Evolutionary conservation across 2,329 filamentous ascomycete genomes (phyloP), one percentile per base, ranked within the genome.

Genomic region (Raffaelea deltoideospora): DNA sequence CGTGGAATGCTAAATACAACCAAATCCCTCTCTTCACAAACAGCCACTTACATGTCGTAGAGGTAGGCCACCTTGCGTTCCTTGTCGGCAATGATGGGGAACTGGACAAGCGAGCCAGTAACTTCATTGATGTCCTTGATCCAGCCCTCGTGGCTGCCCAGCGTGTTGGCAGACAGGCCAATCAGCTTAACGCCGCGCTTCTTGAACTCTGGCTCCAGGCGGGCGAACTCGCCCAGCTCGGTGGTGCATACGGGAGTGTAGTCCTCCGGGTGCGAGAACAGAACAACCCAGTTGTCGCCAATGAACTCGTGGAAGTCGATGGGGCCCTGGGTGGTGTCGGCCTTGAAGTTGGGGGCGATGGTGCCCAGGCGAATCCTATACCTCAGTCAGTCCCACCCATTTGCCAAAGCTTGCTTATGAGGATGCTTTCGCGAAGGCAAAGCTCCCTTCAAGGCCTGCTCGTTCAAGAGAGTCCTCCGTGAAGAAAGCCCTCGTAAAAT

Each of bases 241-340:
- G 58, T 95, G 45, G 87, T 95, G 71, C 87, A 95, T 41, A 94
- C 87, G 37, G 87, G 87, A 2, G 87, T 94, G 69, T 83, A 94
- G 61, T 94, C 87, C 58, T 79, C 79, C 3, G 83, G 83, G 64
- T 88, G 83, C 23, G 79, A 85, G 68, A 90, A 88, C 49, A 90
- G 67, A 46, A 90, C 72, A 41, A 79, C 75, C 83, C 83, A 88
- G 52, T 70, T 78, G 65, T 79, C 67, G 52, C 76, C 78, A 46
- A 87, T 71, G 63, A 80, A 87, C 58, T 85, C 69, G 60, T 87
- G 80, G 66, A 88, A 86, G 61, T 84, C 75, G 51, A 88, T 83
- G 45, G 76, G 70, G 50, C 82, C 79, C 48, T 72, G 64, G 41
- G 82, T 88, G 44, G 81, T 87, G 47, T 87, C 76, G 52, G 81